These are phyloP conservation scores for Platismatia glauca DNA, from an alignment of 495 filamentous ascomycete genomes.

Conservation along the genomic window DNA sequence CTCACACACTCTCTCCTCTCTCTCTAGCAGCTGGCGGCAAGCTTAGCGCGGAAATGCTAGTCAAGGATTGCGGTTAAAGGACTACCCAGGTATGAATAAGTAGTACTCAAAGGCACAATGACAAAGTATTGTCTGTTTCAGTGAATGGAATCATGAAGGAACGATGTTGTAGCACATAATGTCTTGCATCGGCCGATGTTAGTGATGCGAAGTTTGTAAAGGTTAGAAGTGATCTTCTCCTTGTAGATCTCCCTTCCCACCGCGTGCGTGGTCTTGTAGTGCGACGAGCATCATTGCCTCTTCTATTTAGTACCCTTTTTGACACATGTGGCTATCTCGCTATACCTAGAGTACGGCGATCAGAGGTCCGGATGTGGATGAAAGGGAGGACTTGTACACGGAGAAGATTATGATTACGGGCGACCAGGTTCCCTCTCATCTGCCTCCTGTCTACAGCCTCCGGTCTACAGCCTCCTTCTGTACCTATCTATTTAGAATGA, in stretches of 20 bases:
- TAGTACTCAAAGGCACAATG: too few species aligned
- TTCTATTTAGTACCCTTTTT: background rate
- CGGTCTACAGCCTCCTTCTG: background rate
- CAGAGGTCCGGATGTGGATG: background rate
- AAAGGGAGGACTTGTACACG: background rate
- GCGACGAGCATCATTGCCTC: conserved; percentile 3
- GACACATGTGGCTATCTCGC: background rate
- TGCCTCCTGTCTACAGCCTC: background rate
- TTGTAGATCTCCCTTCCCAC: conserved; percentile 4
- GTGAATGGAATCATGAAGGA: background rate
- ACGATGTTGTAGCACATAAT: background rate
- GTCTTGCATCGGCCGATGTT: background rate
- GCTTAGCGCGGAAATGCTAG: background rate
- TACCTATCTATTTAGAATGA: background rate
- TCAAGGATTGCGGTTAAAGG: background rate
- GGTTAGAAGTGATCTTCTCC: background rate
- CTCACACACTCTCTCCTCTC: background rate
- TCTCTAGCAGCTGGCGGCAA: background rate
- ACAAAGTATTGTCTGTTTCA: too few species aligned
- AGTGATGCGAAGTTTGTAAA: background rate
- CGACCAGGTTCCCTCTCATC: background rate
- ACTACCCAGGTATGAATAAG: too few species aligned
- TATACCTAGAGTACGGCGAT: too few species aligned
- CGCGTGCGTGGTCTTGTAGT: background rate
- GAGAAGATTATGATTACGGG: background rate